Percentiles rank a stretch among this genome's conserved stretches.
Conservation (phyloP, 2,329 filamentous ascomycete genomes). For the Esteya vermicola region DNA sequence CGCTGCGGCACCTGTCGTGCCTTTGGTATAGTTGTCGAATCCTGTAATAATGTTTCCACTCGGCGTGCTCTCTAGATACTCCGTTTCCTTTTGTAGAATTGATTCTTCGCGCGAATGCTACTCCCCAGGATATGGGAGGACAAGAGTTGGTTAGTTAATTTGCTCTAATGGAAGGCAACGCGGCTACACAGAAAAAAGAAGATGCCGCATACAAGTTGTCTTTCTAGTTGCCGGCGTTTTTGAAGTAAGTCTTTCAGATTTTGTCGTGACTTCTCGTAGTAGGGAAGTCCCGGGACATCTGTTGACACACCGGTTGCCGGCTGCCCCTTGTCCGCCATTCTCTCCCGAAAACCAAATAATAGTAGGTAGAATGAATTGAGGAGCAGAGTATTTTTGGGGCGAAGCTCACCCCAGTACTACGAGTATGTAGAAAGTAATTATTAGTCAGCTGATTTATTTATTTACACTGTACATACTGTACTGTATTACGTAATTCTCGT, state of each 20-base stretch:
- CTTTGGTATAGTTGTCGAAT: conserved; percentile 98
- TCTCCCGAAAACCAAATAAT: neutral
- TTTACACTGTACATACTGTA: too few relatives aligned
- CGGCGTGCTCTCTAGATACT: conserved; percentile 81
- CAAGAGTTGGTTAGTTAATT: neutral
- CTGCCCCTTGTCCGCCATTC: conserved; percentile 19
- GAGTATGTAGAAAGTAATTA: neutral
- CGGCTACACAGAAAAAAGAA: neutral
- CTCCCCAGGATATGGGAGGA: neutral
- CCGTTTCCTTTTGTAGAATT: conserved; percentile 70
- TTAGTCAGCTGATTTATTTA: too few relatives aligned
- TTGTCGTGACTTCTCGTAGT: conserved; percentile 58
- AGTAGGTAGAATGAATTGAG: too few relatives aligned
- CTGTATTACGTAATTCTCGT: too few relatives aligned
- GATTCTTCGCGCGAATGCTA: conserved; percentile 46
- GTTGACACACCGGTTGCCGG: conserved; percentile 9
- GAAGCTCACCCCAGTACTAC: too few relatives aligned
- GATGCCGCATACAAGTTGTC: conserved; percentile 15
- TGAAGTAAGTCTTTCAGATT: conserved; percentile 53
- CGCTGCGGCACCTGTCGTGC: conserved; percentile 47
- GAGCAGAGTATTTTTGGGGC: too few relatives aligned
- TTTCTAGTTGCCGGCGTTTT: conserved; percentile 43
- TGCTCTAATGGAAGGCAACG: neutral
- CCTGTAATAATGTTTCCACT: conserved; percentile 92
- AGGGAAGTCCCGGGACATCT: conserved; percentile 40